Conservation (phyloP, 163 green algal species). For the Scenedesmus sp. region DNA sequence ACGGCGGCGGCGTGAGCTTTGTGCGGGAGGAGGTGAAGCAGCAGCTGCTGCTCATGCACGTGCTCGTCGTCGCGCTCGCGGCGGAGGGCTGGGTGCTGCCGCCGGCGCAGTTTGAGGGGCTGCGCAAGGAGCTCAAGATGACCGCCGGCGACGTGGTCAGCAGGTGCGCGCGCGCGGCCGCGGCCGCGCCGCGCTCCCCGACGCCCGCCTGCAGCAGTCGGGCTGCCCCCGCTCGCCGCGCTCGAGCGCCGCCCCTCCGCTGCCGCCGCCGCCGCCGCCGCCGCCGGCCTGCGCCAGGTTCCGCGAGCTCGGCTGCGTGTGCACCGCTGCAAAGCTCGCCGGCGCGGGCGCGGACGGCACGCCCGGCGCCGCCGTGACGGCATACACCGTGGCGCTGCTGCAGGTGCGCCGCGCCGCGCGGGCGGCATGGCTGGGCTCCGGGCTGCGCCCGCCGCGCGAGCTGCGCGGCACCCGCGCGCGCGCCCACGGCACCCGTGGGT, state of each 20-base stretch:
- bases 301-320: slow-evolving; percentile 49
- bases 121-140: slow-evolving; percentile 57
- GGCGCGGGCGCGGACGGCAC: background rate
- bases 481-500: no score
- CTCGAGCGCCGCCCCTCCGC: background rate
- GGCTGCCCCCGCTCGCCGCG: no score
- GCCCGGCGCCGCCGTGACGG: background rate
- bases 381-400: slow-evolving; percentile 50
- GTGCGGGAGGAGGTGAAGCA: slow-evolving; percentile 38
- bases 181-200: background rate
- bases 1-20: slow-evolving; percentile 45
- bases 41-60: slow-evolving; percentile 58
- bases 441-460: no score
- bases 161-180: background rate
- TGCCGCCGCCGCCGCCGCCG: background rate
- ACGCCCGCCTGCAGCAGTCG: background rate
- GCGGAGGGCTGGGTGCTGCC: slow-evolving; percentile 57
- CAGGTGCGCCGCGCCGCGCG: no score
- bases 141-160: slow-evolving; percentile 37
- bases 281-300: background rate
- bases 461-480: no score
- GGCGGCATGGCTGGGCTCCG: no score
- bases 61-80: slow-evolving; percentile 60
- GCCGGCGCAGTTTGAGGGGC: slow-evolving; percentile 52
- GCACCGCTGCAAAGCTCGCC: slow-evolving; percentile 1